These are phyloP conservation scores for Xylaria longipes DNA, from an alignment of 495 filamentous ascomycete species.

Conservation along the genomic window DNA sequence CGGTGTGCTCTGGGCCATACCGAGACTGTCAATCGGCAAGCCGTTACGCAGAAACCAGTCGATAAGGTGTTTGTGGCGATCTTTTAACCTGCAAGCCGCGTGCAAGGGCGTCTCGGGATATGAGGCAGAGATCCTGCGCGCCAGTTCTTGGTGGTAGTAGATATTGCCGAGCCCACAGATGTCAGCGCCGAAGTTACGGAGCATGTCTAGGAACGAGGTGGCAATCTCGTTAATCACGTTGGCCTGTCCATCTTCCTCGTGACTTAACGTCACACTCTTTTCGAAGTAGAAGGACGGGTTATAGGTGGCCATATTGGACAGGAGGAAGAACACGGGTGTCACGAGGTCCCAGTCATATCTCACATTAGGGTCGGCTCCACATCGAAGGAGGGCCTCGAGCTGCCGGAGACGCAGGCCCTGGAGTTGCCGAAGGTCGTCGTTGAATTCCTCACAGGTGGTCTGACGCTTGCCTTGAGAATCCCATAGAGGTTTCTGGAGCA, in stretches of 20 bases:
- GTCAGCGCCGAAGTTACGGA: constrained; percentile 6
- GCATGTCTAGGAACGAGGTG: not conserved
- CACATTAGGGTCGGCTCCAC: not conserved
- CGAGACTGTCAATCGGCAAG: not conserved
- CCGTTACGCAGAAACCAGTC: constrained; percentile 18
- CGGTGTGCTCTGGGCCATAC: not conserved
- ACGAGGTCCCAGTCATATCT: not conserved
- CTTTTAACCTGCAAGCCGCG: not conserved
- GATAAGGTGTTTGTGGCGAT: constrained; percentile 7
- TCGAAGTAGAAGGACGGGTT: not conserved
- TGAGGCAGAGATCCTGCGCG: too few species aligned
- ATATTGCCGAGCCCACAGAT: not conserved
- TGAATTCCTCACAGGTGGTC: constrained; percentile 2
- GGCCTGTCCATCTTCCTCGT: constrained; percentile 6
- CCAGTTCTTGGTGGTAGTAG: not conserved
- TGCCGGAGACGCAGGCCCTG: constrained; percentile 4
- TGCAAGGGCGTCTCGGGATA: not conserved
- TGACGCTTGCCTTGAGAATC: not conserved
- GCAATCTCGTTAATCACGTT: not conserved
- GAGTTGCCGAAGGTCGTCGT: constrained; percentile 3
- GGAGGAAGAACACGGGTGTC: constrained; percentile 14
- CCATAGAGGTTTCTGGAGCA: constrained; percentile 5
- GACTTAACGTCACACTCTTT: not conserved
- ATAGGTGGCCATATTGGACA: not conserved
- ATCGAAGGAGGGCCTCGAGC: constrained; percentile 12